Base-by-base conservation (phyloP, 768 basidiomycete genomes). In the Epithele typhae region DNA sequence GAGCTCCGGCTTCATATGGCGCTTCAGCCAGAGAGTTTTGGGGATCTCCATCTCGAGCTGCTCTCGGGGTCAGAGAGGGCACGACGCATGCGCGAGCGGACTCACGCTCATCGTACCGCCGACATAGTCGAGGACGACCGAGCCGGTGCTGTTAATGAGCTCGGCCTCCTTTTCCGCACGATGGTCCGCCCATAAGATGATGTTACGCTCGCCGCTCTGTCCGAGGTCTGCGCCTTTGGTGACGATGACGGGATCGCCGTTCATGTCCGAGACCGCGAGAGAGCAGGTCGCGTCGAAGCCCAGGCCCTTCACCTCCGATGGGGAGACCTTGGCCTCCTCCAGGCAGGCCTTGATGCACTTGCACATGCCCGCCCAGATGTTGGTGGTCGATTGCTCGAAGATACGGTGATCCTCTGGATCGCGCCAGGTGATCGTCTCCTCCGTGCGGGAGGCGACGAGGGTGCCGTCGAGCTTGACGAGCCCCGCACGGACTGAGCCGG, bases 11-110 rank as follows among this genome's bases (percentile, higher is more conserved):
- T 76, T 60, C 93, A 98, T 94, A 69, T 87, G 74, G 49, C 81
- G 84, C 66, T 94, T 97, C 35, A 98, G 76, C 96, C 96, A 98
- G 23, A 98, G 81, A 24, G 94, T 86, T 66, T 98, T 98, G 0
- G 95, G 95, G 36, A 97, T 81, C 67, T 97, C 95, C 96, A 98
- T 98, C 67, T 98, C 94, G 35, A 97, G 77, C 90, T 96, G 37
- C 7, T 7, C 3, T 1, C n/a, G 25, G 19, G 21, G 24, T 24
- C 3, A 9, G 25, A n/a, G n/a, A 17, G 14, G 36, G 25, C 11
- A 18, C n/a, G 33, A 10, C 12, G 5, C 3, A 25, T 2, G 22
- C 11, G 24, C 3, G 35, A 36, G 12, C 8, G 17, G 35, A 48
- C 51, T 15, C 37, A 89, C 93, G 61, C 92, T 93, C 86, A 99